These are phyloP conservation scores for Achlya hypogyna DNA, from an alignment of 352 stramenopile genomes.

Conservation along the genomic window DNA sequence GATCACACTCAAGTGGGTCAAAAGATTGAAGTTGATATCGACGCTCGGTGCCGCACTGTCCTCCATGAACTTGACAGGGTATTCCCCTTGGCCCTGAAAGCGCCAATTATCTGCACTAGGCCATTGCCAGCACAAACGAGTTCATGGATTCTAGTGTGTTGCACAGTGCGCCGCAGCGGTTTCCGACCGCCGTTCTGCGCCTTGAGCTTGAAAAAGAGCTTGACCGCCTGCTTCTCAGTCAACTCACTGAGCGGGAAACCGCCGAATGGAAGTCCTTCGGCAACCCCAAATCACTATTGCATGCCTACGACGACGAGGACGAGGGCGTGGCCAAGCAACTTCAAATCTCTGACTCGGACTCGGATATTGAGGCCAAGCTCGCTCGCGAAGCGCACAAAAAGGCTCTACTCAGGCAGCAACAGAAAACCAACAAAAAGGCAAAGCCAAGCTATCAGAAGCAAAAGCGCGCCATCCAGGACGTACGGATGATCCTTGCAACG, in stretches of 20 bases:
- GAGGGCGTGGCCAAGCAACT: not conserved
- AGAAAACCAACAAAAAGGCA: conserved; percentile 32
- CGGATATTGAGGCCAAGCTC: conserved; percentile 59
- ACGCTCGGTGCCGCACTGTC: conserved; percentile 78
- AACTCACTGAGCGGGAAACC: conserved; percentile 68
- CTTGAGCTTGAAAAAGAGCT: conserved; percentile 88
- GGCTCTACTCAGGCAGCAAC: conserved; percentile 23
- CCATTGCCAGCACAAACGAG: conserved; percentile 74
- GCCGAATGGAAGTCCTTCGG: conserved; percentile 33
- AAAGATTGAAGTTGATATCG: conserved; percentile 71
- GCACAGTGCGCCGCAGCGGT: conserved; percentile 84
- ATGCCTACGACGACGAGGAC: not conserved
- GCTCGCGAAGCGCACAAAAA: conserved; percentile 39
- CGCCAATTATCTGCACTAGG: conserved; percentile 17
- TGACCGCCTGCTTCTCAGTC: conserved; percentile 78
- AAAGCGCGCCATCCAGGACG: conserved; percentile 63
- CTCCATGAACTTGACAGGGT: conserved; percentile 82
- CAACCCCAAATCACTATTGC: not conserved
- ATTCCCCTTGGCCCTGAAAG: not conserved
- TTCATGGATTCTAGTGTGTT: conserved; percentile 87
- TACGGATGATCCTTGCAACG: conserved; percentile 16
- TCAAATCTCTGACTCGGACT: conserved; percentile 36
- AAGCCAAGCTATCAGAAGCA: conserved; percentile 58
- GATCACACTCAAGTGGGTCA: conserved; percentile 25
- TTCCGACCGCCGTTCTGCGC: conserved; percentile 80